Base-by-base conservation (phyloP, 129 eudicot genomes). In the Flaveria trinervia region DNA sequence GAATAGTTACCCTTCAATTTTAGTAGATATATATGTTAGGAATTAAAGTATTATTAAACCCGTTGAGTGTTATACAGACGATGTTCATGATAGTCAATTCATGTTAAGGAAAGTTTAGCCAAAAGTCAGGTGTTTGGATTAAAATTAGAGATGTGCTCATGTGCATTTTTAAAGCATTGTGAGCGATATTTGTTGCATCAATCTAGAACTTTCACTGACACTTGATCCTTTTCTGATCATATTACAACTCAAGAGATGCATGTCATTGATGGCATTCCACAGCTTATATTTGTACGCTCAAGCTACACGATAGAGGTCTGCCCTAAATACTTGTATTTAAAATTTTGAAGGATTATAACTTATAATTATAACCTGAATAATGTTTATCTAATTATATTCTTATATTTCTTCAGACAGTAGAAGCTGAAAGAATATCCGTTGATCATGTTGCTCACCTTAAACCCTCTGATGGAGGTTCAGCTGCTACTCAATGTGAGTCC, bases 381-480 rank as follows among this genome's bases (percentile, higher is more conserved):
- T 71, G 49, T 22, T 75, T 49, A 22, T 66, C 17, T 62, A 22
- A 79, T 44, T 41, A 44, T 77, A 26, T 30, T 72, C 60, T 11
- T 64, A 5, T 56, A 61, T 72, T 76, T 10, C 52, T 82, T 45
- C 43, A 93, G 98, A 93, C 98, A 17, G 98, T 93, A 73, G 98
- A 93, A 83, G 98, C 97, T 18, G 98, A 93, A 83, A 78, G 98
- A 73, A 93, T 93, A 69, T 93, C 98, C 41, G 97, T 93, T 75
- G 97, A 91, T 70, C 98, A 89, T 87, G 97, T 93, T 55, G 96
- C 98, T 30, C 98, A 93, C 71, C 96, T 93, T 44, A 93, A 93
- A 84, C 98, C 98, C 62, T 88, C 98, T 76, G 97, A 93, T 83
- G 98, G 98, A 30, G 96, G 98, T 68, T 93, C 98, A 41, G 98